Evolutionary conservation across 139 green algal genomes (phyloP), one percentile per base, ranked within the genome.

Genomic region (Mychonastes homosphaera): DNA sequence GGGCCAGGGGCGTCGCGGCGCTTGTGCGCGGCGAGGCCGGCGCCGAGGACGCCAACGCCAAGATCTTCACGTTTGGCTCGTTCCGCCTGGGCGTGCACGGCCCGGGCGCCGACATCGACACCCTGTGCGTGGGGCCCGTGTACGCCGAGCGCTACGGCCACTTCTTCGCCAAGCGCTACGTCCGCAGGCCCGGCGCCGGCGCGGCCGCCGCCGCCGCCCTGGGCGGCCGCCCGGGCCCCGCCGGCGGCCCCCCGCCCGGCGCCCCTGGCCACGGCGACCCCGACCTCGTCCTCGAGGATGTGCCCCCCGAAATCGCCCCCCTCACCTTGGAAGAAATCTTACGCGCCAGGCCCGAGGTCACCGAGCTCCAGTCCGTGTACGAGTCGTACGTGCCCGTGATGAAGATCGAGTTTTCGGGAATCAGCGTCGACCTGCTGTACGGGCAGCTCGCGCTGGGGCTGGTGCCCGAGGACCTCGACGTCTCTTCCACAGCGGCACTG

Each of bases 91-190:
- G 90, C 1, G 87, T 97, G 53, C 87, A 98, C 64, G 86, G 84
- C 0, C 91, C 91, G 65, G 88, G 88, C 73, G 77, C 79, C 56
- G 91, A 98, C 72, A 97, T 98, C 67, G 91, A 98, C 62, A 95
- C 88, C 6, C 73, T 98, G 34, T 94, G 85, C 45, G 78, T 97
- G 13, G 91, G 91, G 0, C 91, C 91, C 5, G 63, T 49, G 6
- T 86, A 88, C 55, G 74, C 77, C 7, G 74, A 60, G 4, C 69
- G 87, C 2, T 79, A 94, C n/a, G 64, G 70, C 13, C 79, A 97
- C 60, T 97, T 97, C 47, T 98, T 98, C 67, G 91, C 89, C 4
- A 45, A 35, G 3, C n/a, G n/a, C n/a, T n/a, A n/a, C n/a, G n/a
- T n/a, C n/a, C n/a, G n/a, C n/a, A n/a, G n/a, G n/a, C n/a, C n/a